Conservation (phyloP, 305 asterid species). For the Stenogyne calaminthoides region DNA sequence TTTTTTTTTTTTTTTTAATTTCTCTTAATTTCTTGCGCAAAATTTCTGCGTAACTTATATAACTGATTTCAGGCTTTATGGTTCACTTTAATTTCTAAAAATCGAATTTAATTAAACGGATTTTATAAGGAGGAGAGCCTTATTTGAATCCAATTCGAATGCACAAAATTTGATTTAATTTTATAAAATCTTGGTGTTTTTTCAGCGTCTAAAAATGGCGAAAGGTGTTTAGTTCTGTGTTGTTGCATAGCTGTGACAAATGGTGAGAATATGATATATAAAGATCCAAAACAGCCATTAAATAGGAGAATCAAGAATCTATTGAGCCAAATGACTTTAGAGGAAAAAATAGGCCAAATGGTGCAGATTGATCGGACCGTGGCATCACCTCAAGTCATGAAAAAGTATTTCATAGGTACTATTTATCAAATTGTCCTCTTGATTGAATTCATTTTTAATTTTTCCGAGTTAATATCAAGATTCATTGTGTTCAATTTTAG, state of each 20-base stretch:
- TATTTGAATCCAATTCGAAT: too few species aligned
- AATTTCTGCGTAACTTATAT: too few species aligned
- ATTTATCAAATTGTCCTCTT: neutral
- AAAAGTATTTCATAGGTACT: conserved; percentile 54
- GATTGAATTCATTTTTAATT: neutral
- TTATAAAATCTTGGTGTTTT: too few species aligned
- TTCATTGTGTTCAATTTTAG: too few species aligned
- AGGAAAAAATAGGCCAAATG: conserved; percentile 77
- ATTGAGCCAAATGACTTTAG: conserved; percentile 54
- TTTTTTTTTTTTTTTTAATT: too few species aligned
- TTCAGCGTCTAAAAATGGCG: conserved; percentile 29
- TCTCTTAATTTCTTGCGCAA: too few species aligned
- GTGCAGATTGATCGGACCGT: conserved; percentile 59
- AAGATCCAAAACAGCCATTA: conserved; percentile 48
- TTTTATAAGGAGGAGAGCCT: too few species aligned
- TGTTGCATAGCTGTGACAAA: conserved; percentile 30
- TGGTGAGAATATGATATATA: conserved; percentile 43
- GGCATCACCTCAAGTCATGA: conserved; percentile 50
- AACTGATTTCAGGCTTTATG: too few species aligned
- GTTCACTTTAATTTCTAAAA: too few species aligned
- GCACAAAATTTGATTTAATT: too few species aligned
- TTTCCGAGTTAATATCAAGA: too few species aligned
- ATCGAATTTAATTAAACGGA: too few species aligned
- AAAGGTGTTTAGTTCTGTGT: conserved; percentile 22
- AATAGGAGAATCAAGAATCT: conserved; percentile 47